These are phyloP conservation scores for Cicer arietinum DNA, from an alignment of 306 rosid genomes.

Conservation along the genomic window DNA sequence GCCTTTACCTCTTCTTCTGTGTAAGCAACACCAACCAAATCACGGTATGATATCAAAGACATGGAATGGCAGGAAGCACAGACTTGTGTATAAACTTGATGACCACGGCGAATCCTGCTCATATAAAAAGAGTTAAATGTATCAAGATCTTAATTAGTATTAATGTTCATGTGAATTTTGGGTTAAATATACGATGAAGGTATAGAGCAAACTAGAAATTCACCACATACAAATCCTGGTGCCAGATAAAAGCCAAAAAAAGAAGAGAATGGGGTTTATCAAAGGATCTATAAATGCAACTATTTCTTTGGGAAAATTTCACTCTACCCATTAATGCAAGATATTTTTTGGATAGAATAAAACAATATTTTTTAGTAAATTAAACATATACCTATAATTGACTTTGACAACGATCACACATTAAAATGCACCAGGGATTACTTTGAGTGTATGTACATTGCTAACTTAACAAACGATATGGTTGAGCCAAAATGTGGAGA, in stretches of 20 bases:
- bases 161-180: slow-evolving; percentile 25
- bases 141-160: slow-evolving; percentile 15
- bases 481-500: not conserved
- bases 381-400: slow-evolving; percentile 12
- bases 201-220: not conserved
- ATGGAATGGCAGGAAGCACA: slow-evolving; percentile 98
- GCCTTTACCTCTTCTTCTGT: slow-evolving; percentile 98
- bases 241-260: not conserved
- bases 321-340: not conserved
- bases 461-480: slow-evolving; percentile 14
- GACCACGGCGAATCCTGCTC: slow-evolving; percentile 99
- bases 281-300: not conserved
- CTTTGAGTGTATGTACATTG: not conserved
- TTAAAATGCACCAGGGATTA: slow-evolving; percentile 19
- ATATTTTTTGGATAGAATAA: slow-evolving; percentile 22
- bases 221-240: not conserved
- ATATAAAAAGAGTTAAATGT: slow-evolving; percentile 39
- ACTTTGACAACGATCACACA: slow-evolving; percentile 27
- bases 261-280: not conserved
- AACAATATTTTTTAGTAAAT: not conserved
- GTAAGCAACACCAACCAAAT: slow-evolving; percentile 97
- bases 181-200: slow-evolving; percentile 4
- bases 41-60: slow-evolving; percentile 96
- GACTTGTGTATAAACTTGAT: slow-evolving; percentile 93
- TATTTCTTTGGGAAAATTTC: slow-evolving; percentile 22